These are phyloP conservation scores for Sporothrix brasiliensis DNA, from an alignment of 2,329 filamentous ascomycete genomes.

Conservation along the genomic window DNA sequence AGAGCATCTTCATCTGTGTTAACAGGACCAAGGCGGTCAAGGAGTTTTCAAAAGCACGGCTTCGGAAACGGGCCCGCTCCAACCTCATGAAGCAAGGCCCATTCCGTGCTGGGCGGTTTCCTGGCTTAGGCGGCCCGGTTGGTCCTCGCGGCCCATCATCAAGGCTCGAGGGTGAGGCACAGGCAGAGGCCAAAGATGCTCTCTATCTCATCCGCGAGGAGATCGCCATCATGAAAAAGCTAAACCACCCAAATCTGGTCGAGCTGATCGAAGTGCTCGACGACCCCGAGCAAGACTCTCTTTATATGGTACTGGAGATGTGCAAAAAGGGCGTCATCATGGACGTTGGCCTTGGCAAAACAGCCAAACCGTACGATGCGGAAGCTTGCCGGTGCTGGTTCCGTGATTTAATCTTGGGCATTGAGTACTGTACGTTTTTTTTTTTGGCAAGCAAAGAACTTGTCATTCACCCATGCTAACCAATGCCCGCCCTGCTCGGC, in stretches of 20 bases:
- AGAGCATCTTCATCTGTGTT: slow-evolving; percentile 26
- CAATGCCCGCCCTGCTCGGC: not conserved
- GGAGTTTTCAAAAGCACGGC: slow-evolving; percentile 90
- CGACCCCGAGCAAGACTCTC: slow-evolving; percentile 89
- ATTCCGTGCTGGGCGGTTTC: slow-evolving; percentile 52
- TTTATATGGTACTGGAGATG: slow-evolving; percentile 99
- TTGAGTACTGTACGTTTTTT: slow-evolving; percentile 77
- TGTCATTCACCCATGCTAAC: not conserved
- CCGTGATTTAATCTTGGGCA: slow-evolving; percentile 88
- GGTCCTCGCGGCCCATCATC: slow-evolving; percentile 38
- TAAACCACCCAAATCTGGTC: slow-evolving; percentile 93
- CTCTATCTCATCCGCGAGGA: slow-evolving; percentile 91
- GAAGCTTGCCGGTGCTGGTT: slow-evolving; percentile 90
- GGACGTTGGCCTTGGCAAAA: slow-evolving; percentile 87
- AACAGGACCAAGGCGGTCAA: slow-evolving; percentile 74
- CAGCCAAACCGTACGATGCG: slow-evolving; percentile 77
- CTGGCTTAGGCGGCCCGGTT: slow-evolving; percentile 46
- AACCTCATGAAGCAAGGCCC: slow-evolving; percentile 69
- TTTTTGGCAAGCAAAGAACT: too few species aligned
- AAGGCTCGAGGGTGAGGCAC: slow-evolving; percentile 46
- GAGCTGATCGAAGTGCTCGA: slow-evolving; percentile 91
- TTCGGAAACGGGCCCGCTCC: slow-evolving; percentile 88
- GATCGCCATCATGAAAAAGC: slow-evolving; percentile 98
- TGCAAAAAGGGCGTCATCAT: slow-evolving; percentile 97
- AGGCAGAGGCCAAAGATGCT: slow-evolving; percentile 67